Evolutionary conservation across 768 basidiomycete genomes (phyloP), one percentile per base, ranked within the genome.

Genomic region (Postia placenta): DNA sequence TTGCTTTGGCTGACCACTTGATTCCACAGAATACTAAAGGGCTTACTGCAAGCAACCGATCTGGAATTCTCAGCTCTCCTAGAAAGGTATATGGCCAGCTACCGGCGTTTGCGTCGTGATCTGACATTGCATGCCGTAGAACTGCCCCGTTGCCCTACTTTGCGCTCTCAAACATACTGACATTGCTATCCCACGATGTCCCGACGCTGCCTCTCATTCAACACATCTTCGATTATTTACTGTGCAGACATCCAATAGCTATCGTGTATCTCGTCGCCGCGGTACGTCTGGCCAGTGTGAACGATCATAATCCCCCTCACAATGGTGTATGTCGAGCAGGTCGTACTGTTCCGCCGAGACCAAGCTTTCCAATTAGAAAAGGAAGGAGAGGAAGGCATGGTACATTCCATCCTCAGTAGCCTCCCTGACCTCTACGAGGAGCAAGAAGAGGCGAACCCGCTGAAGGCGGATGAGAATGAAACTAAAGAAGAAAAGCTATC

Each of bases 151-250:
- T 94, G 1, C 93, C 93, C 0, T 95, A 92, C 61, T 90, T 86
- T 62, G 89, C 92, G 0, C 76, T 97, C 15, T 89, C 92, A 3
- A 89, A 92, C 67, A 79, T 96, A 26, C 72, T 97, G 27, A 95
- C 92, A 0, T 76, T 95, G 25, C 92, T 97, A 69, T 83, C 93
- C 11, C 93, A 97, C 64, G 92, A 96, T 57, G 76, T 92, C 49
- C 90, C 93, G 6, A 88, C 87, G 2, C 75, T 95, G n/a, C 78
- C 85, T 4, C 81, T 93, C 33, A 87, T 92, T 23, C 92, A 95
- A 62, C 86, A 92, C 54, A 80, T 92, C 41, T 97, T 95, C 65
- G 93, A 97, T 66, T 97, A 83, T 61, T 67, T 96, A 9, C 69
- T 97, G 11, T 80, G 81, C 54, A 76, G 92, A 28, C 90, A 90